Percentiles rank a stretch among this genome's conserved stretches.
Conservation (phyloP, 2,329 filamentous ascomycete species). For the Diaporthe sp. region DNA sequence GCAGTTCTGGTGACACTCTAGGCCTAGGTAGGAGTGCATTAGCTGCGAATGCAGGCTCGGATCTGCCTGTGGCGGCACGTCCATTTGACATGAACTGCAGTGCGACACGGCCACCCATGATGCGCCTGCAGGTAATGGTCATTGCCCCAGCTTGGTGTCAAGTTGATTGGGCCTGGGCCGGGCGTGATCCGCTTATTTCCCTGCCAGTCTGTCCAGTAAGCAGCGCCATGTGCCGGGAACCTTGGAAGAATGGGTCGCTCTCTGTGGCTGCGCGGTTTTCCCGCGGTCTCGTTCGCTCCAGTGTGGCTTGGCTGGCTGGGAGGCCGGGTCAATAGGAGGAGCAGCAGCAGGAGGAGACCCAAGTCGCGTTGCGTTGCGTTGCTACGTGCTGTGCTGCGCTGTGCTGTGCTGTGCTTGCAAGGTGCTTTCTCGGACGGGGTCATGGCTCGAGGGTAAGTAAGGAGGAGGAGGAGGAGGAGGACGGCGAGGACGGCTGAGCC, state of each 20-base stretch:
- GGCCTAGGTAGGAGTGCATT: constrained; percentile 26
- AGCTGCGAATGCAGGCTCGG: constrained; percentile 15
- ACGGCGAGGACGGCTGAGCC: neutral
- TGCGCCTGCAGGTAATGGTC: constrained; percentile 25
- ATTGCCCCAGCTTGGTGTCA: constrained; percentile 24
- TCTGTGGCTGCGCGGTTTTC: constrained; percentile 30
- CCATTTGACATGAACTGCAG: constrained; percentile 21
- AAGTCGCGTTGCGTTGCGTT: constrained; percentile 19
- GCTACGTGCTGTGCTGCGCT: constrained; percentile 4
- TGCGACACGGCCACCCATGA: neutral
- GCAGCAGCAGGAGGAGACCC: constrained; percentile 10
- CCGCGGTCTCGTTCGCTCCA: constrained; percentile 10
- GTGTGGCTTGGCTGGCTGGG: constrained; percentile 15
- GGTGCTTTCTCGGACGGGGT: neutral
- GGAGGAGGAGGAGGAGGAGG: neutral
- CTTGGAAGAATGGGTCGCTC: constrained; percentile 8
- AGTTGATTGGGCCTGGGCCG: constrained; percentile 31
- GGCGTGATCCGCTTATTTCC: constrained; percentile 17
- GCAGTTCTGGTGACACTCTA: neutral
- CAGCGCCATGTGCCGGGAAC: constrained; percentile 6
- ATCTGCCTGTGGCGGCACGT: constrained; percentile 15
- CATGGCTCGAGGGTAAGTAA: constrained; percentile 10
- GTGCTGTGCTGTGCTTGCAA: constrained; percentile 4
- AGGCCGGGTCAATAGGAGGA: constrained; percentile 8
- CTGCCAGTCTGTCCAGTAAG: constrained; percentile 15